These are phyloP conservation scores for Leptodermis oblonga DNA, from an alignment of 257 asterid genomes.

Conservation along the genomic window DNA sequence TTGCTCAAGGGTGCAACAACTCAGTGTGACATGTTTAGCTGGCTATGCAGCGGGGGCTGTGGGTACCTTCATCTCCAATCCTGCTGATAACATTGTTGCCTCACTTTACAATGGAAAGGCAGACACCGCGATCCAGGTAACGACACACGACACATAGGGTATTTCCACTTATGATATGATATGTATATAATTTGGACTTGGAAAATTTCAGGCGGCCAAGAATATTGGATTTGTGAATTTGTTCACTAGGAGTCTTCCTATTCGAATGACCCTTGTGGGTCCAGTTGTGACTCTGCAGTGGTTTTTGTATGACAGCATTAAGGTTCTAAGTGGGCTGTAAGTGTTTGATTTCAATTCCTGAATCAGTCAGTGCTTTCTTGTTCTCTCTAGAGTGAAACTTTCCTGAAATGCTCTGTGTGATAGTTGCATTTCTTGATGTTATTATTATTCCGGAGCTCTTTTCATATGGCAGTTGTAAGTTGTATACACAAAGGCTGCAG, in stretches of 20 bases:
- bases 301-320: constrained; percentile 73
- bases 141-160: too few species aligned
- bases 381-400: too few species aligned
- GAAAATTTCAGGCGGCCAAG: constrained; percentile 46
- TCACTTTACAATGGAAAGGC: constrained; percentile 56
- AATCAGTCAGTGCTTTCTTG: not conserved
- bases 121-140: constrained; percentile 43
- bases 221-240: constrained; percentile 51
- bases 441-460: not conserved
- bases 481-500: too few species aligned
- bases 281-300: constrained; percentile 69
- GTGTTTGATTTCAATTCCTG: constrained; percentile 14
- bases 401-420: too few species aligned
- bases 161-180: too few species aligned
- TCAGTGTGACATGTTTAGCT: constrained; percentile 57
- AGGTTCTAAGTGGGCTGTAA: constrained; percentile 60
- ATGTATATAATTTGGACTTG: too few species aligned
- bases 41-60: constrained; percentile 71
- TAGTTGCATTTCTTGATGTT: too few species aligned
- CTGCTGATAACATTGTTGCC: constrained; percentile 69
- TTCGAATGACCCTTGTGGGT: constrained; percentile 60
- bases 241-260: constrained; percentile 67
- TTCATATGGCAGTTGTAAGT: too few species aligned
- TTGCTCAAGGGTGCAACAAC: constrained; percentile 61
- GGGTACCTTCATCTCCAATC: constrained; percentile 64